A percentile compares a stretch with the other conserved stretches of the same genome.
These are phyloP conservation scores for Senna tora DNA, from an alignment of 306 rosid genomes.

Conservation along the genomic window DNA sequence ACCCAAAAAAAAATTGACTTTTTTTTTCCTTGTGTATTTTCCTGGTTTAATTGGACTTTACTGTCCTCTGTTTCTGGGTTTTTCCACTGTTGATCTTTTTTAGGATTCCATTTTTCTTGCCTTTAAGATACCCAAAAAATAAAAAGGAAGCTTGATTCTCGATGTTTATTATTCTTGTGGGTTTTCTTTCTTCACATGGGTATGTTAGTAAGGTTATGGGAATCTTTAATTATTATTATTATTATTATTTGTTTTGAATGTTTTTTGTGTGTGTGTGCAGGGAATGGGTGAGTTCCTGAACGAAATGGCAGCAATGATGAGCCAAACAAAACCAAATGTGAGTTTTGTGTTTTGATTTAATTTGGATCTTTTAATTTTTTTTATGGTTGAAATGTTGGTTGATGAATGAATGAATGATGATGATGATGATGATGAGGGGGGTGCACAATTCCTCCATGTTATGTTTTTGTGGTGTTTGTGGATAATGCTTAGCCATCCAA, in stretches of 20 bases:
- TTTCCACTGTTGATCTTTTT: conserved; percentile 22
- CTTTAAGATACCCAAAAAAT: not conserved
- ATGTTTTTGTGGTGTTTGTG: conserved; percentile 25
- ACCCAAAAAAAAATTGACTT: not conserved
- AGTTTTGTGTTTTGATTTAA: conserved; percentile 31
- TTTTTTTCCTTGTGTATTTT: not conserved
- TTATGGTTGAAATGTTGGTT: conserved; percentile 16
- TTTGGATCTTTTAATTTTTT: not conserved
- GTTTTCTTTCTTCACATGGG: conserved; percentile 39
- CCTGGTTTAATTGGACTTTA: not conserved
- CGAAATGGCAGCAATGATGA: conserved; percentile 94
- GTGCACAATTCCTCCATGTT: not conserved
- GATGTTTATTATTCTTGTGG: not conserved
- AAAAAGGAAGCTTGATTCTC: conserved; percentile 2
- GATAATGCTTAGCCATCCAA: conserved; percentile 21
- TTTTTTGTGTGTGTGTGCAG: conserved; percentile 56
- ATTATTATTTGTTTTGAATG: not conserved
- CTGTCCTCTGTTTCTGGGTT: conserved; percentile 24
- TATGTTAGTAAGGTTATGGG: not conserved
- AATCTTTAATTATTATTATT: not conserved
- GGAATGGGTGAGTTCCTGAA: conserved; percentile 90
- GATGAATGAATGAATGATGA: too few species aligned
- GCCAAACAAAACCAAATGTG: conserved; percentile 73
- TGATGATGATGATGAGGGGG: too few species aligned
- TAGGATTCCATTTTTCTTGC: conserved; percentile 19